phyloP scores from a whole-genome alignment of 2,329 filamentous ascomycete genomes.

The Diplocarpon rosae region DNA sequence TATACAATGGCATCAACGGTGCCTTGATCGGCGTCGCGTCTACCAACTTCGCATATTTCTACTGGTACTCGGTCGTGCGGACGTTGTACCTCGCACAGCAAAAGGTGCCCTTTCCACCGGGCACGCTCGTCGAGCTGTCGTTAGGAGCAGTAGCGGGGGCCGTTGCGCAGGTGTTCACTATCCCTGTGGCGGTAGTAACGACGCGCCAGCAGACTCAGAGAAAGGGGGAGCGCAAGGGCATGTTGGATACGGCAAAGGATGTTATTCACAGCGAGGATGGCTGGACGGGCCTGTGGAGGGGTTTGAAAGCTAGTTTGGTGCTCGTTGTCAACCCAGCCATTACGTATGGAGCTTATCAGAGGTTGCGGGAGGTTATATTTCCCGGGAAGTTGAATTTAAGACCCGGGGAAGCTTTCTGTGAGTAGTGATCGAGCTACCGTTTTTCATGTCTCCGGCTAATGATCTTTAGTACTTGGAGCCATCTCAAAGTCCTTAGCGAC shows the following conservation, averaged over 20 bases:
- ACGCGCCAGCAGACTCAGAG: conserved; percentile 91
- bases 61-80: conserved; percentile 91
- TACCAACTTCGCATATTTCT: conserved; percentile 99
- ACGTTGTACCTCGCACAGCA: conserved; percentile 59
- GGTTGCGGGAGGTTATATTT: conserved; percentile 67
- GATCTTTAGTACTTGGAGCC: conserved; percentile 64
- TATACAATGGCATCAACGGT: conserved; percentile 83
- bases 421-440: conserved; percentile 31
- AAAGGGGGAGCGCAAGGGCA: conserved; percentile 72
- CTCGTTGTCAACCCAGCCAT: conserved; percentile 94
- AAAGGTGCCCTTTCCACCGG: conserved; percentile 51
- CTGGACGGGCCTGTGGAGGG: conserved; percentile 81
- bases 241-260: conserved; percentile 79
- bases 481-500: conserved; percentile 90
- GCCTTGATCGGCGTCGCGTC: conserved; percentile 85
- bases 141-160: conserved; percentile 84
- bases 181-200: conserved; percentile 89
- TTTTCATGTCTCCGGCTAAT: neutral
- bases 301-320: conserved; percentile 89
- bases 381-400: conserved; percentile 64
- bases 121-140: conserved; percentile 71
- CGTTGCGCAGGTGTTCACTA: conserved; percentile 88
- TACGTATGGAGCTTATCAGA: conserved; percentile 93
- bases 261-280: conserved; percentile 88
- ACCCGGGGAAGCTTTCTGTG: conserved; percentile 85